Percentiles rank a stretch among this genome's conserved stretches.
These are phyloP conservation scores for Withania somnifera DNA, from an alignment of 305 asterid genomes.

Conservation along the genomic window DNA sequence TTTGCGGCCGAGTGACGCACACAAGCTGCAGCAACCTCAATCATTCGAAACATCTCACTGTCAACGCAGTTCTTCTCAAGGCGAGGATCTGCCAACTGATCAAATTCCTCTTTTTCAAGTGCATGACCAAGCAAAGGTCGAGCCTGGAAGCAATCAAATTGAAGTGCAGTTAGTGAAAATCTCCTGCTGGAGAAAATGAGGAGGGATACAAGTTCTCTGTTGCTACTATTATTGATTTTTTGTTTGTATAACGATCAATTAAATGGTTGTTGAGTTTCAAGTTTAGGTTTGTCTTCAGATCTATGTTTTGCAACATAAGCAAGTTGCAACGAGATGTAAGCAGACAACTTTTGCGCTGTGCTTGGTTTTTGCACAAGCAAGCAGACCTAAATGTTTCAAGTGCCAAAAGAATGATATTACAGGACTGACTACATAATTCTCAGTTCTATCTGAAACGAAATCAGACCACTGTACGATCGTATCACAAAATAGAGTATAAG, in stretches of 20 bases:
- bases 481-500: background rate
- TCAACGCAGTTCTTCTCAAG: slow-evolving; percentile 42
- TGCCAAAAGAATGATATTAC: background rate
- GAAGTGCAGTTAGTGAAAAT: background rate
- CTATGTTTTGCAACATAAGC: background rate
- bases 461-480: background rate
- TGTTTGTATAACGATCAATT: background rate
- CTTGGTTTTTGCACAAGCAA: background rate
- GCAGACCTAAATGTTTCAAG: background rate
- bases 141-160: slow-evolving; percentile 36
- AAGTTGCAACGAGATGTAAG: background rate
- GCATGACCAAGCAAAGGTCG: slow-evolving; percentile 69
- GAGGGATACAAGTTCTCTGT: background rate
- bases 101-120: slow-evolving; percentile 48
- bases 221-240: background rate
- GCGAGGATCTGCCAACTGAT: slow-evolving; percentile 57
- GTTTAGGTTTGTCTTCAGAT: background rate
- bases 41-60: slow-evolving; percentile 52
- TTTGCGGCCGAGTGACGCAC: slow-evolving; percentile 67
- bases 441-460: background rate
- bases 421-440: background rate
- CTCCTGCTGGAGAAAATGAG: background rate
- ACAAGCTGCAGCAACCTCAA: slow-evolving; percentile 83
- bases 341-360: background rate
- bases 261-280: background rate